Percentiles rank a stretch among this genome's conserved stretches.
These are phyloP conservation scores for Malbranchea cinnamomea DNA, from an alignment of 2,329 filamentous ascomycete species.

Conservation along the genomic window DNA sequence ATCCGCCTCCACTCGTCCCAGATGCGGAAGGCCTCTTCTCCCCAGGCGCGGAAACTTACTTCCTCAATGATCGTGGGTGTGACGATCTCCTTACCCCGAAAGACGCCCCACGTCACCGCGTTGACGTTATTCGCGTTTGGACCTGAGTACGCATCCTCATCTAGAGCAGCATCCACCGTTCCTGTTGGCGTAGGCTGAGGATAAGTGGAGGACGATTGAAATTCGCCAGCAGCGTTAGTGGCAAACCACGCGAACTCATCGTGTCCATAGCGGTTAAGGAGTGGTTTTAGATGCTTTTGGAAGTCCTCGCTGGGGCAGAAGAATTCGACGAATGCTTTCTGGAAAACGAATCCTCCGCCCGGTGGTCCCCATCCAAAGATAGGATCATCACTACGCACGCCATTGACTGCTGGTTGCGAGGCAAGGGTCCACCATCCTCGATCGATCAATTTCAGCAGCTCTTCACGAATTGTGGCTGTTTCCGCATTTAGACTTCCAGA, in stretches of 20 bases:
- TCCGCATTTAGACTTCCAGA: constrained; percentile 45
- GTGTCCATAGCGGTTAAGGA: constrained; percentile 44
- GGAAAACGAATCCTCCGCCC: constrained; percentile 80
- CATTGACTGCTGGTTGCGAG: constrained; percentile 87
- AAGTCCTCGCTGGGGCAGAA: constrained; percentile 70
- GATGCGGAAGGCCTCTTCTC: constrained; percentile 89
- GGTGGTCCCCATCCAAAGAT: constrained; percentile 88
- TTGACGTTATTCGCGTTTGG: constrained; percentile 50
- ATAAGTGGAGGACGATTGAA: constrained; percentile 43
- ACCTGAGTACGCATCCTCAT: constrained; percentile 34
- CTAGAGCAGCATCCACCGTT: constrained; percentile 11
- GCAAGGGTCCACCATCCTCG: constrained; percentile 93
- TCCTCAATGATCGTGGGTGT: constrained; percentile 95
- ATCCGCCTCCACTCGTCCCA: constrained; percentile 89
- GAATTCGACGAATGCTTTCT: constrained; percentile 96
- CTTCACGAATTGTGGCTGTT: constrained; percentile 62
- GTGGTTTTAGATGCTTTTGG: constrained; percentile 43
- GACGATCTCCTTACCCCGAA: constrained; percentile 88
- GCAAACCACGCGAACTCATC: constrained; percentile 77
- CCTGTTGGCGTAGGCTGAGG: constrained; percentile 15
- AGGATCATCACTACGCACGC: constrained; percentile 56
- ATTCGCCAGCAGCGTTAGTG: constrained; percentile 61
- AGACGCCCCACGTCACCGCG: constrained; percentile 92
- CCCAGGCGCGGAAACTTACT: constrained; percentile 85
- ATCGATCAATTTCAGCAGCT: constrained; percentile 60